Conservation (phyloP, 1,284 basidiomycete genomes). For the Ceratobasidium sp. region DNA sequence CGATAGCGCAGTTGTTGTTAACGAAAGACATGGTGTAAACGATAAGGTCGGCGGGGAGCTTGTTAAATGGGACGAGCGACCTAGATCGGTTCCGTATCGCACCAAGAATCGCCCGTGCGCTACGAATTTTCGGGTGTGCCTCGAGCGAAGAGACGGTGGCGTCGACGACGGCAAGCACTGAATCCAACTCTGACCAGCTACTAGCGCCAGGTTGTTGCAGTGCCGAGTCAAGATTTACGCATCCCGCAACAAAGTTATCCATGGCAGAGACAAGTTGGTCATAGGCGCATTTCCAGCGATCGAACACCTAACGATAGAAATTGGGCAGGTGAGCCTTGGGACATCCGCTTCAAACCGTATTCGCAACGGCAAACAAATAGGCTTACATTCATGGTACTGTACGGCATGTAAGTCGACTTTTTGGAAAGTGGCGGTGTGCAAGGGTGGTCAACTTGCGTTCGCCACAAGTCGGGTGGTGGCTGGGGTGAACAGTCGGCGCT, state of each 20-base stretch:
- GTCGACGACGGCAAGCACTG: not conserved
- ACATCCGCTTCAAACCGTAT: too few species aligned
- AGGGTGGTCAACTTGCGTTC: too few species aligned
- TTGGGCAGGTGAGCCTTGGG: too few species aligned
- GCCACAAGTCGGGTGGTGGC: too few species aligned
- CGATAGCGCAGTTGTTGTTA: not conserved
- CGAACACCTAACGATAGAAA: not conserved
- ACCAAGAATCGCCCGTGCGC: not conserved
- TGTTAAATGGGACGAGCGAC: constrained; percentile 4
- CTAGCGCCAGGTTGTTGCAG: not conserved
- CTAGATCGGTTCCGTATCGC: not conserved
- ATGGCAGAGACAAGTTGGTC: not conserved
- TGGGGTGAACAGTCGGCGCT: too few species aligned
- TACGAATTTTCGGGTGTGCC: not conserved
- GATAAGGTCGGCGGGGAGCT: not conserved
- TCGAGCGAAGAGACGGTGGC: not conserved
- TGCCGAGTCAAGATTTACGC: not conserved
- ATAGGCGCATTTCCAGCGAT: not conserved
- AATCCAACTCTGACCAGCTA: not conserved
- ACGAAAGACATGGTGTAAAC: not conserved
- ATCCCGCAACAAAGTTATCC: not conserved
- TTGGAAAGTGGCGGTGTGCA: too few species aligned
- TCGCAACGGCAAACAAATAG: too few species aligned
- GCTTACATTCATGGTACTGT: too few species aligned
- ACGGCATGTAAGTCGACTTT: too few species aligned